Base-by-base conservation (phyloP, 345 rosid species). In the Citrus unshiu region DNA sequence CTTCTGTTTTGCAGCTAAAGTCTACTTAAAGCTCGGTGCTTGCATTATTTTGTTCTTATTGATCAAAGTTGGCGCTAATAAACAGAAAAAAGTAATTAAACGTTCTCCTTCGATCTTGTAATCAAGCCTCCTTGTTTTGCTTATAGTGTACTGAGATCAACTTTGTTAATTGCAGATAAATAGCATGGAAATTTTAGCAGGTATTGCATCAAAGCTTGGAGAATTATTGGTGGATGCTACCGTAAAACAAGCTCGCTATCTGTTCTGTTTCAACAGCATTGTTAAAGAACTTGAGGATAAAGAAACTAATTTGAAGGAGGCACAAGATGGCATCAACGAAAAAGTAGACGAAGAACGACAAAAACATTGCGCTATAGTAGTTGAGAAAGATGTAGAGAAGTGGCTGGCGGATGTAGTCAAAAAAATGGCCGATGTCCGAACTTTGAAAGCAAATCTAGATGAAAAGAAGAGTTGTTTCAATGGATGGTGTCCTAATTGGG, bases 321-420 rank as follows among this genome's bases (percentile, higher is more conserved):
- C 1, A 24, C 5, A 60, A 24, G 1, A 24, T 7, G 30, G 4
- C 1, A 60, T 24, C 27, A 9, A 60, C 0, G 0, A n/a, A 6
- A 22, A 0, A n/a, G 6, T 60, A 7, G 27, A 60, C 24, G 0
- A 9, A 60, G 30, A 22, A 60, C 7, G 0, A 57, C 22, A 22
- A 18, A 57, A 0, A 46, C 16, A 1, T 18, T 18, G 4, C 25
- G 25, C 2, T 1, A 3, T 18, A 0, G 25, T 0, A 3, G 0
- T 60, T 5, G 24, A 24, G 5, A 9, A n/a, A 24, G 30, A 60
- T 2, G 64, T 24, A 5, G 37, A 34, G 5, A 8, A 1, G 4
- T 60, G 64, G 64, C 30, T 22, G 29, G 1, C 1, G 4, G 30
- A 60, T 60, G 30, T n/a, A 3, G 29, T 3, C 30, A 60, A 1